These are phyloP conservation scores for Ensete ventricosum DNA, from an alignment of 176 grass and related monocot genomes.

Conservation along the genomic window DNA sequence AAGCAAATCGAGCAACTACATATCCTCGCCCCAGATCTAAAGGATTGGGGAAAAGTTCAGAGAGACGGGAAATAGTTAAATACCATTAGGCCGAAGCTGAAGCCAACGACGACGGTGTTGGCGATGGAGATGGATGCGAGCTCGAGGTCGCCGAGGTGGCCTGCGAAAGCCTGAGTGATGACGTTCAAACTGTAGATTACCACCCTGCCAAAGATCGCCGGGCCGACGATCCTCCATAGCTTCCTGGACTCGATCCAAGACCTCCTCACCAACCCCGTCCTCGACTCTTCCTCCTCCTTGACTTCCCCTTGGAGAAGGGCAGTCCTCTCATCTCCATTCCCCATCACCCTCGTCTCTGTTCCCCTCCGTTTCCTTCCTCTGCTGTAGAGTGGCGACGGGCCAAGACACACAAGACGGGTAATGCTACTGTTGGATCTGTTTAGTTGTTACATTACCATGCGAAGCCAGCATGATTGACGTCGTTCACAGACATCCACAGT, in stretches of 20 bases:
- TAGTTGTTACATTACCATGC: no score
- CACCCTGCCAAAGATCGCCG: conserved; percentile 85
- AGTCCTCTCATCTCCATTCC: background rate
- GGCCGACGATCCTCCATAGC: conserved; percentile 84
- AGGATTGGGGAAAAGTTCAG: no score
- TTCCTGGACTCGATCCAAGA: conserved; percentile 57
- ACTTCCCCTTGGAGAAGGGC: background rate
- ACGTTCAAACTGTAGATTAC: conserved; percentile 92
- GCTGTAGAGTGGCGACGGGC: no score
- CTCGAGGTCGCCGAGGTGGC: conserved; percentile 90
- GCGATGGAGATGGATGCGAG: conserved; percentile 94
- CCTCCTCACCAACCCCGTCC: background rate
- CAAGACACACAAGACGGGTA: no score
- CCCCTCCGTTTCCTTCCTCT: no score
- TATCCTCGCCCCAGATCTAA: no score
- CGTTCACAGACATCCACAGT: no score
- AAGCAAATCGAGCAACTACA: no score
- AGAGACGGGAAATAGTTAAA: no score
- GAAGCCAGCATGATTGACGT: no score
- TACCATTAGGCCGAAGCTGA: conserved; percentile 97
- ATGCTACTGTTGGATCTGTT: no score
- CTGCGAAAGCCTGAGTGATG: conserved; percentile 92
- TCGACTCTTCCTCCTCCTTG: background rate
- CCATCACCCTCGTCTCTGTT: background rate
- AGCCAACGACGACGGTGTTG: conserved; percentile 82